Base-by-base conservation (phyloP, 805 yeast species). In the Saturnispora ahearnii region DNA sequence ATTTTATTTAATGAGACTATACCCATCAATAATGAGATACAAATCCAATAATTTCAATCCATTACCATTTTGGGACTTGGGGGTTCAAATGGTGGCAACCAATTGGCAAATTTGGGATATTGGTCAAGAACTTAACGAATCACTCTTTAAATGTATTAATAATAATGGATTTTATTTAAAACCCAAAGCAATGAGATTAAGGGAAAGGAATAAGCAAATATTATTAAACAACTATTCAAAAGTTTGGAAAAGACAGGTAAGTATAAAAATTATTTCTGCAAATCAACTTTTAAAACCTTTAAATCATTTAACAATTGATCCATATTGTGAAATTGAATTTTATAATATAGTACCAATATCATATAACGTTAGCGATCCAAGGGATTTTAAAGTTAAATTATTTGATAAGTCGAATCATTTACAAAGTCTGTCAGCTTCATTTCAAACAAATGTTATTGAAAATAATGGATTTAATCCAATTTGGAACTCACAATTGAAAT, bases 21-120 rank as follows among this genome's bases (percentile, higher is more conserved):
- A 93, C 61, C 99, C 99, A 0, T 82, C 95, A 1, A 81, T 81
- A 7, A 76, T 81, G 50, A 68, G 97, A 38, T 74, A 86, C 54
- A 82, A 73, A 47, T 88, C 96, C 1, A 74, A 86, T 3, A 93
- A 93, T 60, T 90, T 87, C 61, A 76, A 76, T 41, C 98, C 99
- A 0, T 65, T 87, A 2, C 64, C 65, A 0, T 88, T 79, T 60
- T 93, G 99, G 99, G 73, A 73, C 45, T 70, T 76, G 44, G 99
- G 99, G 0, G 83, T 77, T 10, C 99, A 93, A 61, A 79, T 93
- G 88, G 98, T 87, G 4, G 98, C 99, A 0, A 82, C 96, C 0
- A 93, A 91, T 62, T 91, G 97, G 97, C 99, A 91, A 65, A 83
- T 93, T 0, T 83, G 79, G 62, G 99, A 93, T 61, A 51, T 80